Evolutionary conservation across 2,329 filamentous ascomycete genomes (phyloP).

Genomic region (Claviceps quebecensis): DNA sequence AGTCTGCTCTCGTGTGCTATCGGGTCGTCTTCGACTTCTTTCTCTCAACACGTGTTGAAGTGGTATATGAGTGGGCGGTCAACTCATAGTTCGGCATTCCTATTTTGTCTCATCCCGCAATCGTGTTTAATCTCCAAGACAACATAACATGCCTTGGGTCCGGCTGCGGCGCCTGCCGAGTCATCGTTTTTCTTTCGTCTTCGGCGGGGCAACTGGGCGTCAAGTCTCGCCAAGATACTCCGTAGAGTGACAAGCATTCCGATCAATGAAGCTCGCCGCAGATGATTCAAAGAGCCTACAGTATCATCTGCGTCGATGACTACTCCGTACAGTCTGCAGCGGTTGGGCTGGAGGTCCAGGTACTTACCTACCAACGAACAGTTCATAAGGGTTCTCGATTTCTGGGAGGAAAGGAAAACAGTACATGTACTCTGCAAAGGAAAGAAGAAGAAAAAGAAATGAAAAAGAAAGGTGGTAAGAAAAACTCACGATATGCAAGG

Average conservation of each 20-base stretch:
- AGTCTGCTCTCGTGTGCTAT: neutral
- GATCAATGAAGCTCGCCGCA: neutral
- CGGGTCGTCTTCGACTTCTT: neutral
- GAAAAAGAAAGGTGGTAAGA: no score
- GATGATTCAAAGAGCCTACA: neutral
- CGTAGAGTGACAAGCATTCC: no score
- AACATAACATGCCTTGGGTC: no score
- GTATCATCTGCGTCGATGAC: neutral
- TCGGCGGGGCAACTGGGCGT: no score
- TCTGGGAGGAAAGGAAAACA: no score
- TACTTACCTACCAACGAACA: neutral
- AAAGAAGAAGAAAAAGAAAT: no score
- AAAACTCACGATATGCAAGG: no score
- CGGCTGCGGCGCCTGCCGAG: neutral
- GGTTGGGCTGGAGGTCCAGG: neutral
- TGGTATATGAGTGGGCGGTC: neutral
- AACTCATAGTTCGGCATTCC: neutral
- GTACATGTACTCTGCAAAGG: no score
- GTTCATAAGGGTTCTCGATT: no score
- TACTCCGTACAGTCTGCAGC: no score
- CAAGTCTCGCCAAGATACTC: no score
- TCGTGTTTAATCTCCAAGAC: neutral
- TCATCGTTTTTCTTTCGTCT: no score
- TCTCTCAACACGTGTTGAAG: neutral
- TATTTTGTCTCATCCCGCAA: neutral